Percentiles rank a stretch among this genome's conserved stretches.
Evolutionary conservation across 2,329 filamentous ascomycete species (phyloP).

Genomic region (Fusarium guadeloupense): DNA sequence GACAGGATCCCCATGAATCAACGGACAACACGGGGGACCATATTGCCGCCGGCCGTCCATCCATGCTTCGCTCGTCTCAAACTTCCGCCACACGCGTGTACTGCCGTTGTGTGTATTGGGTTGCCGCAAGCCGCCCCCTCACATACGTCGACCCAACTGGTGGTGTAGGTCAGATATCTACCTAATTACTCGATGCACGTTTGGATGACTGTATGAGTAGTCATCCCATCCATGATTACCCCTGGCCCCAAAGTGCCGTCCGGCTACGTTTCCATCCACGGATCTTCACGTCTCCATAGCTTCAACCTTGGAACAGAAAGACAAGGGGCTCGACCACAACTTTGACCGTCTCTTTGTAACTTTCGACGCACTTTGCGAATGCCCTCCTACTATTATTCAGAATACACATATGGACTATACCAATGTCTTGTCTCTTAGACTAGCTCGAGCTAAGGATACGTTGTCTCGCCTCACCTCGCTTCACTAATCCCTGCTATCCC

Average conservation of each 20-base stretch:
- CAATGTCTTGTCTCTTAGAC: constrained; percentile 12
- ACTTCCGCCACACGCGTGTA: constrained; percentile 12
- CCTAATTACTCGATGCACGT: no score
- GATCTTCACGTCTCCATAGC: constrained; percentile 30
- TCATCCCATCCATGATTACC: constrained; percentile 21
- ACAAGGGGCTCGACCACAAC: constrained; percentile 12
- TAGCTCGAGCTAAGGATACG: constrained; percentile 13
- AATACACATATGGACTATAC: not conserved
- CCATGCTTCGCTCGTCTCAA: constrained; percentile 5
- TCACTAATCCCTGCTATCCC: constrained; percentile 11
- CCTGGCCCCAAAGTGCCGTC: constrained; percentile 34
- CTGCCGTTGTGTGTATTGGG: constrained; percentile 13
- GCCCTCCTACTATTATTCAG: constrained; percentile 1
- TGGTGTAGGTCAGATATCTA: not conserved
- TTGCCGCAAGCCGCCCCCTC: constrained; percentile 6
- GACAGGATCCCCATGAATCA: constrained; percentile 24
- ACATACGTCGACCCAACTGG: constrained; percentile 19
- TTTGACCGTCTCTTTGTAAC: not conserved
- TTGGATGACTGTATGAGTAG: no score
- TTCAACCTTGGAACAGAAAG: constrained; percentile 25
- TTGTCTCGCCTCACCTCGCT: constrained; percentile 31
- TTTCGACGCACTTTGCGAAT: constrained; percentile 7
- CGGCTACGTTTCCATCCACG: constrained; percentile 2
- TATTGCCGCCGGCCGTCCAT: not conserved
- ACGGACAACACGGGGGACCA: constrained; percentile 1